phyloP scores from a whole-genome alignment of 1,139 yeast species.

The Geotrichum australiense region DNA sequence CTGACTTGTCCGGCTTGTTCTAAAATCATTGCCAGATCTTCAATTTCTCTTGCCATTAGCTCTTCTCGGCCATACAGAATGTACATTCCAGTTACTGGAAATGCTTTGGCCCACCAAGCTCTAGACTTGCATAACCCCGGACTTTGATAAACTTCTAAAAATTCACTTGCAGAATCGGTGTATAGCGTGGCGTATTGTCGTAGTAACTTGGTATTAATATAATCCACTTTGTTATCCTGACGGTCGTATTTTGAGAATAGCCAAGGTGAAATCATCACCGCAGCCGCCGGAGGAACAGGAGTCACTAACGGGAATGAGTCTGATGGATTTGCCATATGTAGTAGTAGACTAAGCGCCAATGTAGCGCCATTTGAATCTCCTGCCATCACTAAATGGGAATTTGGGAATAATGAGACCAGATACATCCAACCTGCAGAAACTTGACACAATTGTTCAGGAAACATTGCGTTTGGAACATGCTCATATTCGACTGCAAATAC shows the following conservation, averaged over 20 bases:
- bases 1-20: slow-evolving; percentile 21
- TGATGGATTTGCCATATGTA: slow-evolving; percentile 32
- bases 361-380: slow-evolving; percentile 45
- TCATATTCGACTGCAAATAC: slow-evolving; percentile 36
- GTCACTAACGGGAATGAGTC: slow-evolving; percentile 19
- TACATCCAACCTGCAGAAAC: slow-evolving; percentile 33
- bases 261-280: slow-evolving; percentile 38
- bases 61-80: slow-evolving; percentile 40
- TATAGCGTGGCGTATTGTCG: slow-evolving; percentile 20
- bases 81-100: slow-evolving; percentile 37
- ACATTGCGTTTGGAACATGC: slow-evolving; percentile 25
- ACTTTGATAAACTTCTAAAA: slow-evolving; percentile 30
- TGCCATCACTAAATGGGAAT: slow-evolving; percentile 30
- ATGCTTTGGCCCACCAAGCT: slow-evolving; percentile 38
- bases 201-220: slow-evolving; percentile 23
- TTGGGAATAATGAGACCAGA: slow-evolving; percentile 23
- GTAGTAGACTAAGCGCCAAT: slow-evolving; percentile 34
- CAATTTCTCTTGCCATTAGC: slow-evolving; percentile 35
- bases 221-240: slow-evolving; percentile 23
- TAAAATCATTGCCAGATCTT: slow-evolving; percentile 26
- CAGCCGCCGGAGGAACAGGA: slow-evolving; percentile 33
- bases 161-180: slow-evolving; percentile 13
- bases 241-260: slow-evolving; percentile 20
- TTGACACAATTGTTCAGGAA: slow-evolving; percentile 28
- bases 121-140: slow-evolving; percentile 36